These are phyloP conservation scores for Aureobasidium uvarum DNA, from an alignment of 2,329 filamentous ascomycete genomes.

Conservation along the genomic window DNA sequence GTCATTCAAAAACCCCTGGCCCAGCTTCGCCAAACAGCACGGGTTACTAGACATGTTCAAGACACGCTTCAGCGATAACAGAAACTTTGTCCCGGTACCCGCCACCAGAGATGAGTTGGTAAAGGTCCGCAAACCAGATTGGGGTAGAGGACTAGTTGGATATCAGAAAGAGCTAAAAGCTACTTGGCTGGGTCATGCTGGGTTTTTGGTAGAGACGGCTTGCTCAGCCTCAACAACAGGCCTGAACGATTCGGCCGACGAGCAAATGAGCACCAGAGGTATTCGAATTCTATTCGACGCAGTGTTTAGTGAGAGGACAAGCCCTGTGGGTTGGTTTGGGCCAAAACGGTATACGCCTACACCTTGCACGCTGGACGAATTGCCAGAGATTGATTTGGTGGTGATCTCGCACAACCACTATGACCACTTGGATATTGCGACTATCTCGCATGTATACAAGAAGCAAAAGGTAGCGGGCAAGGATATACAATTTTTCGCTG, in stretches of 20 bases:
- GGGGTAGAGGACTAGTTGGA: conserved; percentile 33
- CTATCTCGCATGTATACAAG: conserved; percentile 44
- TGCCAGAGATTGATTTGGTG: conserved; percentile 54
- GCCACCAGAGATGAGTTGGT: conserved; percentile 44
- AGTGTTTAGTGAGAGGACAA: conserved; percentile 53
- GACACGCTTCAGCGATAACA: conserved; percentile 42
- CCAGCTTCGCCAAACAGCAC: conserved; percentile 39
- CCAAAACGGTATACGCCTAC: conserved; percentile 54
- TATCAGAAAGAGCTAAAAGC: conserved; percentile 42
- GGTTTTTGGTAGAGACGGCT: conserved; percentile 48
- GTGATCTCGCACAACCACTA: conserved; percentile 58
- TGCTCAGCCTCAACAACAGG: conserved; percentile 5
- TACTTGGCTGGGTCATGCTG: conserved; percentile 55
- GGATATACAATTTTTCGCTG: conserved; percentile 46
- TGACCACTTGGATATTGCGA: conserved; percentile 53
- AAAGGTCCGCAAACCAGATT: conserved; percentile 44
- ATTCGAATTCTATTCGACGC: conserved; percentile 54
- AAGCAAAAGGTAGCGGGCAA: conserved; percentile 37
- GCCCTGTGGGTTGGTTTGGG: conserved; percentile 48
- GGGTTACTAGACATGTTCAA: conserved; percentile 37
- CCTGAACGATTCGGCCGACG: conserved; percentile 31
- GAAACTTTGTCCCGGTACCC: conserved; percentile 51
- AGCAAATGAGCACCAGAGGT: conserved; percentile 36
- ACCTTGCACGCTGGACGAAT: conserved; percentile 50
- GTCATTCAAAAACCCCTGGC: conserved; percentile 53